These are phyloP conservation scores for Cladosporium sp. DNA, from an alignment of 2,329 filamentous ascomycete species.

Conservation along the genomic window DNA sequence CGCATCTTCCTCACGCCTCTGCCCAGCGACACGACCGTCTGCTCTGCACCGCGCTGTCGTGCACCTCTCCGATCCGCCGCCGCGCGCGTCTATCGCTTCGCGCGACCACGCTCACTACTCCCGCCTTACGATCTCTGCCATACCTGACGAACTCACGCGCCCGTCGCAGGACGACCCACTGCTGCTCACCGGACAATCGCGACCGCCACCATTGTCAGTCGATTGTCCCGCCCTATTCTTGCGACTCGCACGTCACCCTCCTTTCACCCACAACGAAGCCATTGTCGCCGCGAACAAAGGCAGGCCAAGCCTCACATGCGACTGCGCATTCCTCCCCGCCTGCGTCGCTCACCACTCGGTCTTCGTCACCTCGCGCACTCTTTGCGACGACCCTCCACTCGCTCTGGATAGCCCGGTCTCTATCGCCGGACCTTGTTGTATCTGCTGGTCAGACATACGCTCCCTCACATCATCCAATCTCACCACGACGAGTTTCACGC, in stretches of 20 bases:
- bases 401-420: neutral
- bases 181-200: neutral
- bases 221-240: slow-evolving; percentile 5
- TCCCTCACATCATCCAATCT: neutral
- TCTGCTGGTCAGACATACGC: slow-evolving; percentile 10
- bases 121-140: neutral
- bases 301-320: slow-evolving; percentile 2
- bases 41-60: neutral
- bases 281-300: slow-evolving; percentile 11
- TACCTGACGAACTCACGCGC: neutral
- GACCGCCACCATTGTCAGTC: neutral
- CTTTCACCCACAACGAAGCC: neutral
- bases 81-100: slow-evolving; percentile 8
- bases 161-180: slow-evolving; percentile 8
- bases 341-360: neutral
- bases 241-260: neutral
- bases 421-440: neutral
- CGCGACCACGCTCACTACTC: neutral
- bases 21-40: slow-evolving; percentile 1
- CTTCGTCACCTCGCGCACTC: neutral
- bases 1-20: neutral
- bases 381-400: neutral
- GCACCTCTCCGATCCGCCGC: neutral
- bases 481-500: neutral
- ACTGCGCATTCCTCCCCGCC: slow-evolving; percentile 11